Conservation (phyloP, 1,139 yeast species). For the Geotrichum histeridarum region DNA sequence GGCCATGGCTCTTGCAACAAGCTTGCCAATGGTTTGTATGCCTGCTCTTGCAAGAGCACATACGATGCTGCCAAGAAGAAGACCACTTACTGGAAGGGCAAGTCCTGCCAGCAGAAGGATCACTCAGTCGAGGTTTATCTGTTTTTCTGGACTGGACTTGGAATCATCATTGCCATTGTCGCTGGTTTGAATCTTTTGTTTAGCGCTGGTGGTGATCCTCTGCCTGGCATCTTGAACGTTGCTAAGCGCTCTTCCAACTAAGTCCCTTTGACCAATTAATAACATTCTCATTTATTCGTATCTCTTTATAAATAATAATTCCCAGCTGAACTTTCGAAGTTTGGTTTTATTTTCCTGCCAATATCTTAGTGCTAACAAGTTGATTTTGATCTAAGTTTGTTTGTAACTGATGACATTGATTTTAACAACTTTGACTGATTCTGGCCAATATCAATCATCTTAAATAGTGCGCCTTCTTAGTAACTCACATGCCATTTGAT, state of each 20-base stretch:
- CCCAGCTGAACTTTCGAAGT: background rate
- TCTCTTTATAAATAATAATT: background rate
- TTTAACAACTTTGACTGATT: too few relatives aligned
- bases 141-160: slow-evolving; percentile 60
- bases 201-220: slow-evolving; percentile 53
- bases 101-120: slow-evolving; percentile 61
- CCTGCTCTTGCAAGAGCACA: slow-evolving; percentile 55
- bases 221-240: slow-evolving; percentile 65
- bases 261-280: background rate
- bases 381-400: too few relatives aligned
- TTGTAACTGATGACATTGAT: too few relatives aligned
- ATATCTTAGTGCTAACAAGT: too few relatives aligned
- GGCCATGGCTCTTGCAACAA: slow-evolving; percentile 58
- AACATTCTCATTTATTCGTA: background rate
- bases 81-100: slow-evolving; percentile 65
- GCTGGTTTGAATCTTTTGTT: slow-evolving; percentile 53
- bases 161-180: slow-evolving; percentile 44
- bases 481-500: too few relatives aligned
- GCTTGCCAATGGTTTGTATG: slow-evolving; percentile 36
- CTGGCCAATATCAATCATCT: too few relatives aligned
- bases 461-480: too few relatives aligned
- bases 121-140: slow-evolving; percentile 60
- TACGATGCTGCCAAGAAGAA: slow-evolving; percentile 42
- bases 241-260: slow-evolving; percentile 37
- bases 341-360: too few relatives aligned